Conservation (phyloP, 371 early-diverging fungal species). For the Mucor velutinosus region DNA sequence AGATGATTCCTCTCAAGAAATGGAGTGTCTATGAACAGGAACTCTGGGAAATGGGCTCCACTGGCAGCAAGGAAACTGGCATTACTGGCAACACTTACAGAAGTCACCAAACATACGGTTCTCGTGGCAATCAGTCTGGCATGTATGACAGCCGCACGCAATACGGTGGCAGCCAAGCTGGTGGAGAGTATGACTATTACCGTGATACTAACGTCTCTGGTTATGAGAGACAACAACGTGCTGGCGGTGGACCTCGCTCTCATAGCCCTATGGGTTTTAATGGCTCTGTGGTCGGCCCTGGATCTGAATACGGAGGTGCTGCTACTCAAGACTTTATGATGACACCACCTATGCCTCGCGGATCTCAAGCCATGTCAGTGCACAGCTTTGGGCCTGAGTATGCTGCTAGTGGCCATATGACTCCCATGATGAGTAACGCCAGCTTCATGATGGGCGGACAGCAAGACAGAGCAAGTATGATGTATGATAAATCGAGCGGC, state of each 20-base stretch:
- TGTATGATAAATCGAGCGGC: slow-evolving; percentile 8
- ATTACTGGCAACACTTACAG: slow-evolving; percentile 45
- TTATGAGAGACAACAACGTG: slow-evolving; percentile 8
- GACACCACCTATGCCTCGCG: slow-evolving; percentile 27
- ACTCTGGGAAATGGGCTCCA: slow-evolving; percentile 73
- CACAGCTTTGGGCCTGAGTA: slow-evolving; percentile 41
- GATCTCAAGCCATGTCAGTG: slow-evolving; percentile 40
- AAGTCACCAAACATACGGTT: slow-evolving; percentile 36
- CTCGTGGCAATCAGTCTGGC: slow-evolving; percentile 30
- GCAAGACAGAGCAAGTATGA: slow-evolving; percentile 9
- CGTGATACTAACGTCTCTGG: slow-evolving; percentile 43
- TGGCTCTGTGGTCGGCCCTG: slow-evolving; percentile 30
- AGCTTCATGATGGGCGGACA: slow-evolving; percentile 13
- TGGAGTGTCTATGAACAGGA: slow-evolving; percentile 93
- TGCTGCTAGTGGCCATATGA: slow-evolving; percentile 19
- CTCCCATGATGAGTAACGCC: slow-evolving; percentile 20
- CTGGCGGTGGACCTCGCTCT: slow-evolving; percentile 24
- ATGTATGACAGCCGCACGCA: slow-evolving; percentile 46
- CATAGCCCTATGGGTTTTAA: slow-evolving; percentile 35
- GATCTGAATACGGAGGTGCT: slow-evolving; percentile 39
- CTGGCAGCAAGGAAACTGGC: slow-evolving; percentile 59
- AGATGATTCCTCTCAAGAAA: slow-evolving; percentile 86
- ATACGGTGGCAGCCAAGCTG: slow-evolving; percentile 53
- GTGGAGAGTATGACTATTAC: slow-evolving; percentile 53
- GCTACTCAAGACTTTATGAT: slow-evolving; percentile 33